Percentiles rank a stretch among this genome's conserved stretches.
Conservation (phyloP, 2,329 filamentous ascomycete species). For the Biscogniauxia mediterranea region DNA sequence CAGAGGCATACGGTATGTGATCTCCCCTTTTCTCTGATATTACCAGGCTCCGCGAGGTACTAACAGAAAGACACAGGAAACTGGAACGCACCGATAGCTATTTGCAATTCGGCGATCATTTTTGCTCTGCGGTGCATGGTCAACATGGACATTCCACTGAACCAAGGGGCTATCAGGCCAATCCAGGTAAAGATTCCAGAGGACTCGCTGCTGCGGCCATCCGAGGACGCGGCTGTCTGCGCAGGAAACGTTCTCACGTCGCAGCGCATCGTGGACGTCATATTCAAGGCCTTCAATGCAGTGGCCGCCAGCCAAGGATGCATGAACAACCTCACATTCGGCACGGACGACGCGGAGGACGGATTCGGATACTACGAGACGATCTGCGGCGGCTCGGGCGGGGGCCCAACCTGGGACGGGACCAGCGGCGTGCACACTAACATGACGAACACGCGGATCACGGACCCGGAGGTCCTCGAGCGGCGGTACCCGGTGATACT, state of each 20-base stretch:
- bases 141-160: constrained; percentile 31
- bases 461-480: constrained; percentile 69
- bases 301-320: constrained; percentile 70
- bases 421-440: constrained; percentile 67
- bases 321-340: constrained; percentile 75
- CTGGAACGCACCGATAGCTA: constrained; percentile 38
- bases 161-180: constrained; percentile 31
- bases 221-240: constrained; percentile 25
- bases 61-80: constrained; percentile 14
- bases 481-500: constrained; percentile 67
- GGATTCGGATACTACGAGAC: constrained; percentile 76
- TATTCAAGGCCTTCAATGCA: constrained; percentile 27
- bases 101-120: constrained; percentile 36
- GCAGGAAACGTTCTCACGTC: constrained; percentile 20
- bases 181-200: constrained; percentile 26
- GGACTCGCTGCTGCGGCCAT: constrained; percentile 31
- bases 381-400: constrained; percentile 68
- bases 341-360: constrained; percentile 11
- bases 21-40: not conserved
- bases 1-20: constrained; percentile 27
- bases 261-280: constrained; percentile 20
- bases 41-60: no score
- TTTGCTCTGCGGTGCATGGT: constrained; percentile 31
- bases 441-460: constrained; percentile 75
- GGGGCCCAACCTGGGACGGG: constrained; percentile 62